Evolutionary conservation across 179 eudicot species (phyloP), one percentile per base, ranked within the genome.

Genomic region (Beta corolliflora): DNA sequence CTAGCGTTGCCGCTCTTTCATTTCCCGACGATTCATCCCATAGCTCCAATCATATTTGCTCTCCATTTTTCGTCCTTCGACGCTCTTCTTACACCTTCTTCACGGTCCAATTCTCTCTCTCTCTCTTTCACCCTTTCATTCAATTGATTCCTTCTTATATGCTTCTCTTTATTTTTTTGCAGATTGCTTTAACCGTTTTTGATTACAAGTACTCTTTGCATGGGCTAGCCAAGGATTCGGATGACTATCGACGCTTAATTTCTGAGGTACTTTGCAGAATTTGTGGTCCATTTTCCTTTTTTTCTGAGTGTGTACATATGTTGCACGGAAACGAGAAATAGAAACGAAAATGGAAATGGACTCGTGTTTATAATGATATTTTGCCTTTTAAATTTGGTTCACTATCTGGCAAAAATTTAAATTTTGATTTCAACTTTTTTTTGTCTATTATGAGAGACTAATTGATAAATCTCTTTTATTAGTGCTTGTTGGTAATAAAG

Each of bases 121-220:
- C 29, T 25, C 29, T 25, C 29, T 25, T 25, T 25, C 29, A 25
- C 29, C 29, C 29, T 25, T 25, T 25, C 1, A 29, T 52, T 50
- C 15, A 9, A 19, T 4, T 45, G 60, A 9, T 50, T 25, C 52
- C 8, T 9, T 3, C 7, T 54, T 31, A 12, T 13, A 77, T 69
- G 9, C 66, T 19, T 46, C 8, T 46, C 8, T 46, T 46, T 46
- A 7, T 5, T 46, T 46, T 46, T 48, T 68, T 79, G 81, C 83
- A 95, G 97, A 90, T 95, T 80, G 85, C 90, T 89, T 84, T 90
- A 3, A 88, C 86, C 77, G 89, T 88, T 15, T 82, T 88, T 68
- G 97, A 95, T 80, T 95, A 95, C 89, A 92, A 91, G 87, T 91
- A 89, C 76, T 90, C 97, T 31, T 78, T 95, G 82, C 86, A 48